phyloP scores from a whole-genome alignment of 1,139 yeast species.

The Nadsonia commutata region DNA sequence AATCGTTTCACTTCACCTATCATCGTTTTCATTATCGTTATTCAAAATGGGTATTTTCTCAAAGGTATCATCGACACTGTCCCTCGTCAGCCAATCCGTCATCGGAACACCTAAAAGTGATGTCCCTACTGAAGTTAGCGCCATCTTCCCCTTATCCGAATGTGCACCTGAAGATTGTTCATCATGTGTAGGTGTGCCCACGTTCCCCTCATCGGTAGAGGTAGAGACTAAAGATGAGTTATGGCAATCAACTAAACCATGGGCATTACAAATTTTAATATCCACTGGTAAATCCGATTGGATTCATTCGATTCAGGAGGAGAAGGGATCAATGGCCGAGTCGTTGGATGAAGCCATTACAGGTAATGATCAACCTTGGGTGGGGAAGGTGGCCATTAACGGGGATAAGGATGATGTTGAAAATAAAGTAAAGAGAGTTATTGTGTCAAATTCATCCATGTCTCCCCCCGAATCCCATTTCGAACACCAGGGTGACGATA shows the following conservation, averaged over 20 bases:
- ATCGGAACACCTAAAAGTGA: neutral
- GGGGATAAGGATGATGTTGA: conserved; percentile 9
- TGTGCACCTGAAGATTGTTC: conserved; percentile 18
- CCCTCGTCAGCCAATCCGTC: no score
- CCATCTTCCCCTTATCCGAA: conserved; percentile 12
- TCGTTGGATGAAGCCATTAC: conserved; percentile 21
- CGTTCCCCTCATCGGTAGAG: conserved; percentile 44
- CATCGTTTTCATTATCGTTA: no score
- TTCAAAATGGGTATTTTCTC: no score
- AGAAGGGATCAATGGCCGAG: conserved; percentile 35
- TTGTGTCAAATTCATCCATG: conserved; percentile 22
- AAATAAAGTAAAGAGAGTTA: conserved; percentile 13
- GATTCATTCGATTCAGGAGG: conserved; percentile 59
- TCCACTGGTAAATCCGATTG: conserved; percentile 81
- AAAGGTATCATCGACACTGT: no score
- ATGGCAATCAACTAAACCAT: conserved; percentile 58
- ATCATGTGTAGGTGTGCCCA: conserved; percentile 12
- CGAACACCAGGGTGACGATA: conserved; percentile 11
- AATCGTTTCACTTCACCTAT: no score
- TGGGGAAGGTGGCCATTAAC: neutral
- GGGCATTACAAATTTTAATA: conserved; percentile 56
- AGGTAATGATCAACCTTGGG: conserved; percentile 6
- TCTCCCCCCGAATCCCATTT: conserved; percentile 18
- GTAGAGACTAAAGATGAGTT: conserved; percentile 39
- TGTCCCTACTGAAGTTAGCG: conserved; percentile 7